phyloP scores from a whole-genome alignment of 768 basidiomycete genomes.

The Pleurotus sapidus region DNA sequence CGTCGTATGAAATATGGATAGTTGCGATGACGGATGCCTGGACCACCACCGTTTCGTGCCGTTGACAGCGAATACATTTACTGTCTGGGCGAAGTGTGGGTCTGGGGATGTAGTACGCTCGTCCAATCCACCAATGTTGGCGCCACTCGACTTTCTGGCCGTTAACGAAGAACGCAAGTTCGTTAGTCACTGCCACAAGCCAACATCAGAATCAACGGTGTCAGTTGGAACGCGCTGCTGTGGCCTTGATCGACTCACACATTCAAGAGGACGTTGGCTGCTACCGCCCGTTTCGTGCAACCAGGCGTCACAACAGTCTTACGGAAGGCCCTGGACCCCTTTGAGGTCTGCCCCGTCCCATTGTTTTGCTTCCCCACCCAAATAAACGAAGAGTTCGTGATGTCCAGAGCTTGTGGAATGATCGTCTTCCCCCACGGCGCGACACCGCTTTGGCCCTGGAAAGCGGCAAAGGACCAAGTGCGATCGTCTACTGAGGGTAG shows the following conservation, averaged over 20 bases:
- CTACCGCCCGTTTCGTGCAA: neutral
- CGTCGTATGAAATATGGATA: constrained; percentile 26
- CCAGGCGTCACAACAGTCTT: constrained; percentile 5
- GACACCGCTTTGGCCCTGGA: constrained; percentile 1
- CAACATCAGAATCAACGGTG: neutral
- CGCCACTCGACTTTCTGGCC: constrained; percentile 1
- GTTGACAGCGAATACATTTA: constrained; percentile 31
- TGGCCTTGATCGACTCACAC: neutral
- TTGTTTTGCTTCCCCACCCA: neutral
- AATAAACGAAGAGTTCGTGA: neutral
- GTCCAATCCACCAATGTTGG: constrained; percentile 11
- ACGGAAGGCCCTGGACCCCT: neutral
- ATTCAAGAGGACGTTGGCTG: constrained; percentile 1
- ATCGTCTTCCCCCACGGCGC: neutral
- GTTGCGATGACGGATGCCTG: constrained; percentile 28
- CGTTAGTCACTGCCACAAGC: constrained; percentile 21
- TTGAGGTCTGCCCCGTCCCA: neutral
- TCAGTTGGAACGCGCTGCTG: neutral
- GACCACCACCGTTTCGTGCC: constrained; percentile 19
- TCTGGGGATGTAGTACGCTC: constrained; percentile 26
- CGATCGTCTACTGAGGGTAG: neutral
- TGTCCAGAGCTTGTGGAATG: neutral
- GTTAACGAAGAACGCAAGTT: constrained; percentile 13
- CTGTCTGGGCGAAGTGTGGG: constrained; percentile 17
- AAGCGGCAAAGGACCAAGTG: neutral